Evolutionary conservation across 139 green algal genomes (phyloP).

Genomic region (Tetraselmis striata): DNA sequence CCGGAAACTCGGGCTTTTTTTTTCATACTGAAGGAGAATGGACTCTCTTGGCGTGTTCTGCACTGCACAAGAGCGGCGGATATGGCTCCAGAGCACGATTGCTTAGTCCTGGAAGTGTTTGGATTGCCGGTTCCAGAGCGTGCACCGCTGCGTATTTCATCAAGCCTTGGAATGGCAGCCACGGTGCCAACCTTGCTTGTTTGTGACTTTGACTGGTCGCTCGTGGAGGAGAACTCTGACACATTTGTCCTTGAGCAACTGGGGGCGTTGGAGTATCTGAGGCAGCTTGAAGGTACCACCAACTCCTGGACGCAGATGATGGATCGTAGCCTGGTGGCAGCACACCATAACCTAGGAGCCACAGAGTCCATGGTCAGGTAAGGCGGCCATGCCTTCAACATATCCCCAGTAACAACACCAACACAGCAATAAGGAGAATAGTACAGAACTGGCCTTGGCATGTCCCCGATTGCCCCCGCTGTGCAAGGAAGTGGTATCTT

Average conservation of each 20-base stretch:
- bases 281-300: not conserved
- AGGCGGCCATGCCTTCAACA: no score
- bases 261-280: slow-evolving; percentile 6
- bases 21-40: not conserved
- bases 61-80: not conserved
- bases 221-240: slow-evolving; percentile 44
- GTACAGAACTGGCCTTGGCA: no score
- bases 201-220: slow-evolving; percentile 41
- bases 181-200: slow-evolving; percentile 4
- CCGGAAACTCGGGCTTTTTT: slow-evolving; percentile 11
- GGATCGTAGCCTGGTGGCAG: slow-evolving; percentile 17
- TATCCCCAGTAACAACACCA: no score
- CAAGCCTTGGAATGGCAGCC: not conserved
- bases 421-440: no score
- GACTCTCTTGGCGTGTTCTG: slow-evolving; percentile 8
- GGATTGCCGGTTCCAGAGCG: not conserved
- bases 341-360: not conserved
- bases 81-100: not conserved
- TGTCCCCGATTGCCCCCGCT: no score
- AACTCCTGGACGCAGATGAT: slow-evolving; percentile 29
- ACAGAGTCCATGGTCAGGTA: not conserved
- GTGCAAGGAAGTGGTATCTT: no score
- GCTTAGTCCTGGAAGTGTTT: not conserved
- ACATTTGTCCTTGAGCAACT: slow-evolving; percentile 33
- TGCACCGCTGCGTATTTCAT: not conserved